These are phyloP conservation scores for Pseudocercospora eumusae DNA, from an alignment of 2,329 filamentous ascomycete genomes.

Conservation along the genomic window DNA sequence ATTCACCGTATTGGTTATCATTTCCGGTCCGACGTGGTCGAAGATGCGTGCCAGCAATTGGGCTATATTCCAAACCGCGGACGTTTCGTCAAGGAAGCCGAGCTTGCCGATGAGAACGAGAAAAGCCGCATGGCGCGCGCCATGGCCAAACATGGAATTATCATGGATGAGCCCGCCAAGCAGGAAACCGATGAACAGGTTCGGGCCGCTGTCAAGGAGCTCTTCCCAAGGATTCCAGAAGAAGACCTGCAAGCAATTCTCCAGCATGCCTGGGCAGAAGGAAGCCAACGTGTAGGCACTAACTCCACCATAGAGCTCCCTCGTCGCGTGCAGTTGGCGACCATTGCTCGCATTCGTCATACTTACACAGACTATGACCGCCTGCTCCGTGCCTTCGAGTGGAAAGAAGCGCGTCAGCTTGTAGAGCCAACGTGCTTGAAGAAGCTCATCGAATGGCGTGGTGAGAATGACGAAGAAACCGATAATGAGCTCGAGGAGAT, in stretches of 20 bases:
- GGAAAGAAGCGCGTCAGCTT: slow-evolving; percentile 55
- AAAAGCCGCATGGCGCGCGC: slow-evolving; percentile 38
- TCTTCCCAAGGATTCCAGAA: slow-evolving; percentile 64
- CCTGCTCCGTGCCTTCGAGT: slow-evolving; percentile 54
- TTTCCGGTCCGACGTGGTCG: slow-evolving; percentile 62
- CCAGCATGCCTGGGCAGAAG: slow-evolving; percentile 62
- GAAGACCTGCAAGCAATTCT: slow-evolving; percentile 60
- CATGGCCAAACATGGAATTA: slow-evolving; percentile 41
- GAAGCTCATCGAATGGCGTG: slow-evolving; percentile 63
- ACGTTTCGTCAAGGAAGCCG: slow-evolving; percentile 34
- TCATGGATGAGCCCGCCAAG: slow-evolving; percentile 32
- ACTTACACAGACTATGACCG: slow-evolving; percentile 64
- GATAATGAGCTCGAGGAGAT: slow-evolving; percentile 59
- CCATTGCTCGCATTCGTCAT: slow-evolving; percentile 64
- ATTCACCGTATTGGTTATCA: slow-evolving; percentile 64
- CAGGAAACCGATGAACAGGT: slow-evolving; percentile 53
- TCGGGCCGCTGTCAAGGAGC: slow-evolving; percentile 59
- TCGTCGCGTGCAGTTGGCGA: slow-evolving; percentile 61
- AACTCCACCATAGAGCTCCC: slow-evolving; percentile 56
- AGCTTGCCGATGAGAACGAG: slow-evolving; percentile 29
- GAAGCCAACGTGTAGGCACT: slow-evolving; percentile 60
- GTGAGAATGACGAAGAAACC: slow-evolving; percentile 55
- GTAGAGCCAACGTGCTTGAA: slow-evolving; percentile 59
- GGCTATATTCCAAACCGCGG: slow-evolving; percentile 44
- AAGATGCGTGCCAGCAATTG: slow-evolving; percentile 57